Conservation (phyloP, 257 asterid genomes). For the Rubia yunnanensis region DNA sequence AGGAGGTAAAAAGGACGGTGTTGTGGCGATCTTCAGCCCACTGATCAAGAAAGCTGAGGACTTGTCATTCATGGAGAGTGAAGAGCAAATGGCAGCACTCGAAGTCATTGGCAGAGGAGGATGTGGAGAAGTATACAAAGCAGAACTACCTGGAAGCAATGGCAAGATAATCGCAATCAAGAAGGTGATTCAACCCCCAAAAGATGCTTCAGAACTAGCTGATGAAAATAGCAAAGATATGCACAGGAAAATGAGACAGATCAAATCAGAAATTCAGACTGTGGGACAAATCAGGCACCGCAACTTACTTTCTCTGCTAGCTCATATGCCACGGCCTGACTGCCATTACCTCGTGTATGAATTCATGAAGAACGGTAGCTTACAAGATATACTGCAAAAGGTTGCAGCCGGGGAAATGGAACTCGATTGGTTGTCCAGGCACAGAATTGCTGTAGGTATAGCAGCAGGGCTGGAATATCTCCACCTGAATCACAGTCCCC, state of each 20-base stretch:
- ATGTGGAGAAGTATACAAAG: conserved; percentile 77
- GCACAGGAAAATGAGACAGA: conserved; percentile 65
- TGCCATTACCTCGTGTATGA: conserved; percentile 78
- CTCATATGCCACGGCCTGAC: conserved; percentile 64
- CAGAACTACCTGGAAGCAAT: conserved; percentile 53
- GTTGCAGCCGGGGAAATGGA: conserved; percentile 36
- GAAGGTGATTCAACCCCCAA: conserved; percentile 46
- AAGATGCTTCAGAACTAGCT: conserved; percentile 43
- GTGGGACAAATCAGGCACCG: conserved; percentile 79
- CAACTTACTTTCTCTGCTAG: conserved; percentile 63
- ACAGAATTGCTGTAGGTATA: conserved; percentile 58
- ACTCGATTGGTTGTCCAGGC: conserved; percentile 54
- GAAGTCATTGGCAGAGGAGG: conserved; percentile 74
- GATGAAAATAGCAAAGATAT: conserved; percentile 64
- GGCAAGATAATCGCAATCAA: conserved; percentile 73
- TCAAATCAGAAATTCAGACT: conserved; percentile 67
- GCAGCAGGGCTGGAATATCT: conserved; percentile 81
- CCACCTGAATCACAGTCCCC: conserved; percentile 50
- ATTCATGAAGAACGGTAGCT: conserved; percentile 81
- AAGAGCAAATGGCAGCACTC: conserved; percentile 50
- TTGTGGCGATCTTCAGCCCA: conserved; percentile 56
- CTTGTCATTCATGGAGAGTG: conserved; percentile 61
- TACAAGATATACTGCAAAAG: conserved; percentile 46
- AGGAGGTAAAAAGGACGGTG: conserved; percentile 30
- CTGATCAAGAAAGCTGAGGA: conserved; percentile 74